Evolutionary conservation across 495 filamentous ascomycete species (phyloP), one percentile per base, ranked within the genome.

Genomic region (Aspergillus egyptiacus): DNA sequence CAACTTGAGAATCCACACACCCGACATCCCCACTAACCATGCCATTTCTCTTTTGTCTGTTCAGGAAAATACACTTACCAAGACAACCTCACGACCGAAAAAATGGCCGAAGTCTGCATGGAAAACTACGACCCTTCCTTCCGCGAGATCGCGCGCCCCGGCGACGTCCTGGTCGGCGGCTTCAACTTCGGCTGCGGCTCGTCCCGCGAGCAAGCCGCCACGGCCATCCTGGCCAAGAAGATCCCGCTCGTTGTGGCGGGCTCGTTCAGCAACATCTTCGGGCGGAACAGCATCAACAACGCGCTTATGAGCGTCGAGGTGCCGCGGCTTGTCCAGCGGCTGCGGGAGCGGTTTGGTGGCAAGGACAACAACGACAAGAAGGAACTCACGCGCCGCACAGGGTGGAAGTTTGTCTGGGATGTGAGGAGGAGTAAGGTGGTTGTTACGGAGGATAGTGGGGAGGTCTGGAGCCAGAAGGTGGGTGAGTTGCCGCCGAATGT

Each of bases 41-140:
- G n/a, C n/a, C n/a, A n/a, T n/a, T n/a, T n/a, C n/a, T n/a, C n/a
- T n/a, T n/a, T n/a, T n/a, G n/a, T n/a, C n/a, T n/a, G n/a, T n/a
- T n/a, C n/a, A n/a, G n/a, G n/a, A n/a, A 91, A 96, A 62, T 78
- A 86, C 62, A 74, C 96, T 9, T 70, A 87, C 0, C 66, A 60
- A 1, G 80, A 85, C 35, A 80, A 80, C 39, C 95, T 96, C 88
- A 87, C 89, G 0, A 36, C 59, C 0, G 80, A 85, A 34, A 82
- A 78, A 22, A 96, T 96, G 91, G 89, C 89, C 0, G 64, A 84
- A 54, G 90, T 91, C 1, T 89, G 84, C 65, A 95, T 98, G 88
- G 73, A 81, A 55, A 98, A 98, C 72, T 98, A 95, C 68, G 91
- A 97, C 63, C 56, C 74, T 0, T 46, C 63, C 4, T 96, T 98